phyloP scores from a whole-genome alignment of 1,139 yeast species.

The Yamadazyma songkhlaensis region DNA sequence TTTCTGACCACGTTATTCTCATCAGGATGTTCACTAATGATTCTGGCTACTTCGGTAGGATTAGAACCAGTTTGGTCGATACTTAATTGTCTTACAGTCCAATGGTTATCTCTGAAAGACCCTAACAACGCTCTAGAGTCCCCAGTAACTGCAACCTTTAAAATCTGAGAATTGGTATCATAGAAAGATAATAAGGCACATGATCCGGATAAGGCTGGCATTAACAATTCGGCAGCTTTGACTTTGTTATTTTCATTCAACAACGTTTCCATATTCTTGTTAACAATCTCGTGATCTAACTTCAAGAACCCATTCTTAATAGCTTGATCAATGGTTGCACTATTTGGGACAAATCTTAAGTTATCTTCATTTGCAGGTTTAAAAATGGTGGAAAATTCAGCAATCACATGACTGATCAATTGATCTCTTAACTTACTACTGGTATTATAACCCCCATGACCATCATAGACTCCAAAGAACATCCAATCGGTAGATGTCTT shows the following conservation, averaged over 20 bases:
- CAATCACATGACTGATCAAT: slow-evolving; percentile 71
- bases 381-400: slow-evolving; percentile 69
- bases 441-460: slow-evolving; percentile 97
- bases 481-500: slow-evolving; percentile 77
- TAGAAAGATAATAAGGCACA: slow-evolving; percentile 88
- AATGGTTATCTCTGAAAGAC: slow-evolving; percentile 62
- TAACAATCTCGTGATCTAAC: slow-evolving; percentile 84
- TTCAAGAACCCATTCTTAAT: slow-evolving; percentile 77
- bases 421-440: slow-evolving; percentile 79
- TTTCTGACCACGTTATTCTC: slow-evolving; percentile 81
- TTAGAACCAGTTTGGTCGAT: slow-evolving; percentile 95
- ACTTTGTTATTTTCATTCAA: slow-evolving; percentile 59
- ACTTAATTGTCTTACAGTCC: slow-evolving; percentile 87
- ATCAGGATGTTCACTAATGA: slow-evolving; percentile 85
- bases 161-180: slow-evolving; percentile 66
- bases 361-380: slow-evolving; percentile 51
- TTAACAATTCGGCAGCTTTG: slow-evolving; percentile 68
- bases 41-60: slow-evolving; percentile 80
- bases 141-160: slow-evolving; percentile 94
- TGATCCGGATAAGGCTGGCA: slow-evolving; percentile 95
- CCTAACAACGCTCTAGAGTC: slow-evolving; percentile 94
- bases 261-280: slow-evolving; percentile 66
- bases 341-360: slow-evolving; percentile 55
- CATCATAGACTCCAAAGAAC: slow-evolving; percentile 95
- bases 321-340: slow-evolving; percentile 74